Evolutionary conservation across 495 filamentous ascomycete species (phyloP).

Genomic region (Lentithecium fluviatile): DNA sequence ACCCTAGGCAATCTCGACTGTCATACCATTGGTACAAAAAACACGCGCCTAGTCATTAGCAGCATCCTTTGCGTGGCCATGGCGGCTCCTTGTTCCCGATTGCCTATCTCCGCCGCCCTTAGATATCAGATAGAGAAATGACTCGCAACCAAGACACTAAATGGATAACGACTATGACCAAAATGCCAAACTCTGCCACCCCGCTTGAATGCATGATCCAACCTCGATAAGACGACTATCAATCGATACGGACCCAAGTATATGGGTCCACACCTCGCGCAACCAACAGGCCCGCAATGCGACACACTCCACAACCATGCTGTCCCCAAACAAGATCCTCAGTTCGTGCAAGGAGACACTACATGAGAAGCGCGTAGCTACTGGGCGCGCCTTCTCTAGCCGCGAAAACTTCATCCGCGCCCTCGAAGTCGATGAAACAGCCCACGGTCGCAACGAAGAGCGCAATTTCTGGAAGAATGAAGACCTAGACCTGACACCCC

Average conservation of each 20-base stretch:
- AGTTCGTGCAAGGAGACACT: background rate
- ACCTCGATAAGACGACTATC: background rate
- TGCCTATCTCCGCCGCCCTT: background rate
- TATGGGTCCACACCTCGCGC: background rate
- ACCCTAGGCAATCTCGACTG: too few relatives aligned
- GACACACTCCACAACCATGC: background rate
- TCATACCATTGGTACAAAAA: too few relatives aligned
- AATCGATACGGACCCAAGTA: background rate
- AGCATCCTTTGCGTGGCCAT: too few relatives aligned
- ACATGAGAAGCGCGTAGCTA: background rate
- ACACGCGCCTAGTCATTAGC: too few relatives aligned
- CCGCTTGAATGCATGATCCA: too few relatives aligned
- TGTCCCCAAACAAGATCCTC: background rate
- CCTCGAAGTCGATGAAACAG: constrained; percentile 8
- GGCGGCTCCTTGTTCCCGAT: too few relatives aligned
- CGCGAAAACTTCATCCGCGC: constrained; percentile 3
- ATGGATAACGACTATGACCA: background rate
- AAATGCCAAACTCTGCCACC: background rate
- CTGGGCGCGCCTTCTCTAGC: background rate
- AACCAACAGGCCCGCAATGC: background rate
- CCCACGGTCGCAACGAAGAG: constrained; percentile 3
- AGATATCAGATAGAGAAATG: background rate
- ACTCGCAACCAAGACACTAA: background rate
- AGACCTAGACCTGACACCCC: constrained; percentile 4
- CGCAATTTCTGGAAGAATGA: constrained; percentile 8